phyloP scores from a whole-genome alignment of 371 early-diverging fungal species.

The Mortierella sp. region DNA sequence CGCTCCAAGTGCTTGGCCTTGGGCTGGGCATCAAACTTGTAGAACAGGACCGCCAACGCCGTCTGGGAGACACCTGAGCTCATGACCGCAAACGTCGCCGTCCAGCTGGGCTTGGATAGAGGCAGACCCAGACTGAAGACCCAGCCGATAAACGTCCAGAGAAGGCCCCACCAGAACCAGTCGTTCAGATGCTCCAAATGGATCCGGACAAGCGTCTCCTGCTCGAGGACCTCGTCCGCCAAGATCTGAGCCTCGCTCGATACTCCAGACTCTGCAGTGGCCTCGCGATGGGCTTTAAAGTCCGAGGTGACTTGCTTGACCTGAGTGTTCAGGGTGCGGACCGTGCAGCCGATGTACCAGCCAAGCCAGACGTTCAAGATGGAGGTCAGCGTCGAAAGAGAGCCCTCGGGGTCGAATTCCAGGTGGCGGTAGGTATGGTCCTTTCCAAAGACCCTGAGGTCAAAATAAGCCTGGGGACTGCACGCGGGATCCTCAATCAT shows the following conservation, averaged over 20 bases:
- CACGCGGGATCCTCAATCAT: constrained; percentile 57
- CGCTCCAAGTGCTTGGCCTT: constrained; percentile 33
- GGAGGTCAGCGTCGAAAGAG: constrained; percentile 62
- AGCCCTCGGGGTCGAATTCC: constrained; percentile 64
- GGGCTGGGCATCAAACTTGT: constrained; percentile 50
- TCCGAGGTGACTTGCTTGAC: constrained; percentile 27
- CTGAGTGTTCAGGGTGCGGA: constrained; percentile 42
- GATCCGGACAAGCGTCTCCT: constrained; percentile 33
- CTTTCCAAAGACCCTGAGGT: constrained; percentile 57
- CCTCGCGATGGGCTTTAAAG: constrained; percentile 29
- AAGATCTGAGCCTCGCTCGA: constrained; percentile 1
- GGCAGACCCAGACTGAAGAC: constrained; percentile 58
- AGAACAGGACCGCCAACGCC: constrained; percentile 50
- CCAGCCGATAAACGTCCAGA: constrained; percentile 54
- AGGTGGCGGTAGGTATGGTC: constrained; percentile 58
- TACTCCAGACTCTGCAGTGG: background rate
- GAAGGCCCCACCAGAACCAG: constrained; percentile 53
- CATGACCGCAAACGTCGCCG: constrained; percentile 60
- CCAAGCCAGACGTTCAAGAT: constrained; percentile 61
- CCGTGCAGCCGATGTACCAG: constrained; percentile 58
- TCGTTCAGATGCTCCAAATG: constrained; percentile 24
- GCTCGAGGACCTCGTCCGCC: constrained; percentile 29
- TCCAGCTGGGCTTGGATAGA: constrained; percentile 66
- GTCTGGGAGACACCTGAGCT: constrained; percentile 53
- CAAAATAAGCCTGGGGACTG: constrained; percentile 61